A percentile compares a stretch with the other conserved stretches of the same genome.
Evolutionary conservation across 768 basidiomycete genomes (phyloP).

Genomic region (Phlegmacium glaucopus): DNA sequence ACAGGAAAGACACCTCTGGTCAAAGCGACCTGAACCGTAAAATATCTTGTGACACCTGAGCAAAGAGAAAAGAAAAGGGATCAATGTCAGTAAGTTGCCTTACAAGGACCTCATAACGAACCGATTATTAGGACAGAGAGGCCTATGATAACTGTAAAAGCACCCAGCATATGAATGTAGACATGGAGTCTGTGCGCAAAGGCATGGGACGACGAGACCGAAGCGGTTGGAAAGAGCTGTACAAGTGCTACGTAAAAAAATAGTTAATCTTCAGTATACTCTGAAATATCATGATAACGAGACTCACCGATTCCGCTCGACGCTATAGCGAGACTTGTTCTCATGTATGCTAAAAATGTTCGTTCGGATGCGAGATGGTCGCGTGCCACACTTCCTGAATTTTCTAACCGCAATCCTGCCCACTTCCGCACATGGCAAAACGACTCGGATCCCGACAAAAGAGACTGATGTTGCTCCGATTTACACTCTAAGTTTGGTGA

Average conservation of each 20-base stretch:
- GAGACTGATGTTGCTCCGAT: no score
- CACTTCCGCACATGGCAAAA: background rate
- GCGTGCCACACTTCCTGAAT: constrained; percentile 59
- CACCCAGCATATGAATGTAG: constrained; percentile 54
- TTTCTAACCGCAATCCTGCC: constrained; percentile 35
- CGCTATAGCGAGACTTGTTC: constrained; percentile 60
- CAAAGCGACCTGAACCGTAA: constrained; percentile 47
- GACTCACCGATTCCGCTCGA: constrained; percentile 57
- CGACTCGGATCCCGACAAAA: no score
- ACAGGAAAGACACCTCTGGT: constrained; percentile 50
- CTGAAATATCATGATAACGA: constrained; percentile 2
- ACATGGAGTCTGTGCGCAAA: constrained; percentile 18
- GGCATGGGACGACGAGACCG: constrained; percentile 9
- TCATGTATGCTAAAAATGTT: constrained; percentile 60
- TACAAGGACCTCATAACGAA: constrained; percentile 19
- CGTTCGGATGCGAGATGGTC: constrained; percentile 64
- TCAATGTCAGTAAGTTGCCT: background rate
- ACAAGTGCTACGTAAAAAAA: constrained; percentile 40
- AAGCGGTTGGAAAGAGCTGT: constrained; percentile 46
- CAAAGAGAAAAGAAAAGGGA: background rate
- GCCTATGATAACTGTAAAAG: constrained; percentile 41
- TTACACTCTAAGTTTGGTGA: no score
- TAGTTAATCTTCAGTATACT: background rate
- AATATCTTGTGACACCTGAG: constrained; percentile 51
- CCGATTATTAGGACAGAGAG: constrained; percentile 47